Conservation (phyloP, 208 protist genomes). For the Angomonas desouzai region DNA sequence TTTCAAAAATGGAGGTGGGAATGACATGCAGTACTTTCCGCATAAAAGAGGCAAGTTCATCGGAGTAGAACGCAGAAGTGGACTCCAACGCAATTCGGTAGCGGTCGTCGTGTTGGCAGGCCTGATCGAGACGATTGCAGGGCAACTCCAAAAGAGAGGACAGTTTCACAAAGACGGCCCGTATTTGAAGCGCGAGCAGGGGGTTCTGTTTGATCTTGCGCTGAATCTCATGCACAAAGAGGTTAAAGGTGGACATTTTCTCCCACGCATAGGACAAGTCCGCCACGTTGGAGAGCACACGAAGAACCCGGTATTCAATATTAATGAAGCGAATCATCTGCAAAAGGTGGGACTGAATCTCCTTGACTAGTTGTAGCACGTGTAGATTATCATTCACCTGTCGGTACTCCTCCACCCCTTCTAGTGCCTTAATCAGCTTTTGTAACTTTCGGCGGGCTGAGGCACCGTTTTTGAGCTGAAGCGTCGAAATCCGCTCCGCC, state of each 20-base stretch:
- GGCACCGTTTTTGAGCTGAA: constrained; percentile 49
- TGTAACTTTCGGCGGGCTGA: constrained; percentile 92
- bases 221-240: constrained; percentile 92
- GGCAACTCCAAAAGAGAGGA: constrained; percentile 94
- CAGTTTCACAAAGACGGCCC: constrained; percentile 96
- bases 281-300: constrained; percentile 85
- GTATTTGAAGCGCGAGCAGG: constrained; percentile 90
- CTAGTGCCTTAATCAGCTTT: constrained; percentile 94
- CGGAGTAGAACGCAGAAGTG: constrained; percentile 94
- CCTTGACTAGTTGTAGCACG: constrained; percentile 91
- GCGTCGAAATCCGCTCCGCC: constrained; percentile 47
- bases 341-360: constrained; percentile 80
- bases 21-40: constrained; percentile 96
- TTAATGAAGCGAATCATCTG: constrained; percentile 96
- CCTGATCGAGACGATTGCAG: constrained; percentile 91
- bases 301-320: constrained; percentile 86
- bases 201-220: constrained; percentile 89
- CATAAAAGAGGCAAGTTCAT: constrained; percentile 90
- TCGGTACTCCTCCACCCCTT: constrained; percentile 96
- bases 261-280: constrained; percentile 98
- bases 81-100: constrained; percentile 74
- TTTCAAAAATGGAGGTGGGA: constrained; percentile 93
- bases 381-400: constrained; percentile 87
- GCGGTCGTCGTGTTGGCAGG: constrained; percentile 43
- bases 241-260: constrained; percentile 82